Evolutionary conservation across 2,329 filamentous ascomycete genomes (phyloP), one percentile per base, ranked within the genome.

Genomic region (Cryoendolithus antarcticus): DNA sequence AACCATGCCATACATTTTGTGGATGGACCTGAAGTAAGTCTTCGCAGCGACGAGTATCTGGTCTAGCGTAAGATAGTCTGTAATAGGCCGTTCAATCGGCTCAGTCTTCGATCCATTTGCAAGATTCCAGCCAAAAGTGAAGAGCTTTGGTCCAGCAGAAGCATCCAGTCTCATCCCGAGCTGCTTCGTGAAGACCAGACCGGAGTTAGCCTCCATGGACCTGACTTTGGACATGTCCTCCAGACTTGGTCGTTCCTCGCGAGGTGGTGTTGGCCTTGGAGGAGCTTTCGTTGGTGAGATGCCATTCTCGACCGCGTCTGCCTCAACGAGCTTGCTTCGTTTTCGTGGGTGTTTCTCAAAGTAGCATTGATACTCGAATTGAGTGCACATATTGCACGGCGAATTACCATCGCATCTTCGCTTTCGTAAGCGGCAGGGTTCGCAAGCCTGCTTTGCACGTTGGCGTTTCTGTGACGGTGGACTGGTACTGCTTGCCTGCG

Each of bases 81-180:
- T 66, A 2, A 75, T 62, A 12, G 43, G 30, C 11, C 32, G 34
- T 6, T 35, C 11, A 5, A 41, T 38, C 8, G 48, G 45, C 13
- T 48, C 44, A 6, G 38, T 36, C 34, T 57, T 51, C 1, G 48
- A 43, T 3, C 51, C 50, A 40, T 52, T 47, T 33, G 56, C 62
- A 9, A 66, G 53, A 48, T 76, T 75, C 72, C 72, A 76, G 0
- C 67, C 71, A 49, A 76, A 75, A 0, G 71, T 63, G 46, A 72
- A 68, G 39, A 74, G 58, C 34, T 68, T 62, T 0, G 72, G 70
- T 1, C 69, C 70, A 47, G 66, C 67, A 4, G 64, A 64, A 1
- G 71, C 67, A 48, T 76, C 71, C 12, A 75, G 60, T 32, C 65
- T 63, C 32, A 73, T 59, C 0, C 67, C 72, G 29, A 76, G 55